Evolutionary conservation across 495 filamentous ascomycete species (phyloP).

Genomic region (Talaromyces trachyspermus): DNA sequence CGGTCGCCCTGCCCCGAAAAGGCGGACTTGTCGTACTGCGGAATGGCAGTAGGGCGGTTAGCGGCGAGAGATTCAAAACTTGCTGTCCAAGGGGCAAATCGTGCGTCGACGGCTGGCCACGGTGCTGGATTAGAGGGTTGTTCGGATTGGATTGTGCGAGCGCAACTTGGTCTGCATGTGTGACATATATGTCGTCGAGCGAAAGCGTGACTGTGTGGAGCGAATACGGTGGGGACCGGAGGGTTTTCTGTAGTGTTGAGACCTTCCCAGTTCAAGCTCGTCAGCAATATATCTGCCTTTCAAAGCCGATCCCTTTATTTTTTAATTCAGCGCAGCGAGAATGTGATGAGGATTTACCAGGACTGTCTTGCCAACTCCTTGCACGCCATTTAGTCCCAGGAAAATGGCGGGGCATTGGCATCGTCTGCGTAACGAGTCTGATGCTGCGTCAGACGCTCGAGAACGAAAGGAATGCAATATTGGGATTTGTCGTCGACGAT

Average conservation of each 20-base stretch:
- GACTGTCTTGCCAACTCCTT: slow-evolving; percentile 88
- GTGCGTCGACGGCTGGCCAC: slow-evolving; percentile 83
- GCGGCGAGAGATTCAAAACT: slow-evolving; percentile 53
- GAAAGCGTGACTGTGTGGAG: slow-evolving; percentile 71
- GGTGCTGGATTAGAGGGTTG: slow-evolving; percentile 72
- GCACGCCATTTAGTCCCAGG: slow-evolving; percentile 58
- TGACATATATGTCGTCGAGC: slow-evolving; percentile 88
- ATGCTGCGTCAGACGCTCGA: slow-evolving; percentile 54
- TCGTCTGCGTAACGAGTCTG: slow-evolving; percentile 24
- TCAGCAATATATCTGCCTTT: background rate
- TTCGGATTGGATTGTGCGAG: slow-evolving; percentile 56
- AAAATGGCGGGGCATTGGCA: slow-evolving; percentile 47
- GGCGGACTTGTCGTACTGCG: slow-evolving; percentile 76
- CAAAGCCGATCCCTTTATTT: too few species aligned
- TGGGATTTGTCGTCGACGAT: slow-evolving; percentile 83
- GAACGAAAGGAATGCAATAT: slow-evolving; percentile 78
- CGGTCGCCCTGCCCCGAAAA: slow-evolving; percentile 77
- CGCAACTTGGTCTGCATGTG: slow-evolving; percentile 60
- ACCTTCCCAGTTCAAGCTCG: slow-evolving; percentile 34
- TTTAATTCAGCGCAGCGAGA: background rate
- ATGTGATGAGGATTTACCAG: slow-evolving; percentile 42
- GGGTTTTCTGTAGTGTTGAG: slow-evolving; percentile 55
- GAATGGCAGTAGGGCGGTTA: slow-evolving; percentile 52
- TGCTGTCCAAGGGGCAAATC: slow-evolving; percentile 58
- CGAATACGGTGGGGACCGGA: slow-evolving; percentile 56